These are phyloP conservation scores for Penicillium goetzii DNA, from an alignment of 495 filamentous ascomycete species.

Conservation along the genomic window DNA sequence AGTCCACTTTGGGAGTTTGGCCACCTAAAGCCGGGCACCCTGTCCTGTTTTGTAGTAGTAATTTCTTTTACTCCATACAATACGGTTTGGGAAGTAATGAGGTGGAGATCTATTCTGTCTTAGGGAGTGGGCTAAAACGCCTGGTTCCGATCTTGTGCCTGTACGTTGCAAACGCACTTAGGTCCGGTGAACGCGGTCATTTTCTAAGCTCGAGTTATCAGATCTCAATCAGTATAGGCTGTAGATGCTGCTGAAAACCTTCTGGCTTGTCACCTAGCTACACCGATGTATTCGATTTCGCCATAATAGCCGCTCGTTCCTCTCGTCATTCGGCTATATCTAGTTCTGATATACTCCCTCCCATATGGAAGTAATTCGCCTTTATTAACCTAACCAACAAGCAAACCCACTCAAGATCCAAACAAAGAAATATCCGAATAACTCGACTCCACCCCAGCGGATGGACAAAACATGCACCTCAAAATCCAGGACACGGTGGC, in stretches of 20 bases:
- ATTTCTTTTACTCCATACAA: too few relatives aligned
- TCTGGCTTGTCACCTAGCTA: neutral
- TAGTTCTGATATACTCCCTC: neutral
- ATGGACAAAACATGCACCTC: slow-evolving; percentile 15
- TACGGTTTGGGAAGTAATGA: neutral
- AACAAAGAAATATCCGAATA: slow-evolving; percentile 9
- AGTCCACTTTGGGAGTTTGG: slow-evolving; percentile 28
- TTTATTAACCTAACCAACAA: neutral
- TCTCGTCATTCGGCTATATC: neutral
- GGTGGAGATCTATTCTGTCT: neutral
- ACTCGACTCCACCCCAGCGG: slow-evolving; percentile 12
- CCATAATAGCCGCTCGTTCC: neutral
- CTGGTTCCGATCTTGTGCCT: slow-evolving; percentile 12
- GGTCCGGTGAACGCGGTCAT: slow-evolving; percentile 1
- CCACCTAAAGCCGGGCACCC: slow-evolving; percentile 8
- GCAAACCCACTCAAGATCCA: neutral
- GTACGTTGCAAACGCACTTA: neutral
- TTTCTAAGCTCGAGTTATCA: slow-evolving; percentile 17
- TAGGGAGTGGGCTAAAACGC: slow-evolving; percentile 16
- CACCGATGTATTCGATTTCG: neutral
- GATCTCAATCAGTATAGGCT: slow-evolving; percentile 3
- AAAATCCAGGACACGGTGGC: neutral
- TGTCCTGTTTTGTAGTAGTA: neutral
- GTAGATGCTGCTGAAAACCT: neutral
- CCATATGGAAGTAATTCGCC: neutral